These are phyloP conservation scores for Rhipidocladum racemiflorum DNA, from an alignment of 176 grass and related monocot genomes.

Conservation along the genomic window DNA sequence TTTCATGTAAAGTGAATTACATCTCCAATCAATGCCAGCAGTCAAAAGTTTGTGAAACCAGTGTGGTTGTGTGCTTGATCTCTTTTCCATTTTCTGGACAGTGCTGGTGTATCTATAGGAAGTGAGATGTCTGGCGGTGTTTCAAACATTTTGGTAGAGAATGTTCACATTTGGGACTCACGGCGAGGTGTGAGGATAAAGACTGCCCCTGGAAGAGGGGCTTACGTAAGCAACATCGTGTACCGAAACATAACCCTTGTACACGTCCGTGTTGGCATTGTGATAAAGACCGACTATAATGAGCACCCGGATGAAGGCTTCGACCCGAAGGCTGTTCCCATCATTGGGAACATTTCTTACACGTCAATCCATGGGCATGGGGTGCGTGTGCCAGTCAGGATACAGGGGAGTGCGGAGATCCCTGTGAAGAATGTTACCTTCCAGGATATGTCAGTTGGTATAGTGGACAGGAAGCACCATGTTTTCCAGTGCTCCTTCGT, in stretches of 20 bases:
- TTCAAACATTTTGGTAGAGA: conserved; percentile 66
- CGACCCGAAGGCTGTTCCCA: conserved; percentile 61
- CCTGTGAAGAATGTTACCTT: conserved; percentile 66
- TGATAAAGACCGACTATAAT: conserved; percentile 87
- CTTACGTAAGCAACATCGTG: conserved; percentile 53
- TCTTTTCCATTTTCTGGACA: conserved; percentile 44
- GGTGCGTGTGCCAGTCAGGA: conserved; percentile 68
- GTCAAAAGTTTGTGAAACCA: background rate
- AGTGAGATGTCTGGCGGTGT: conserved; percentile 94
- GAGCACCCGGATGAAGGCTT: conserved; percentile 62
- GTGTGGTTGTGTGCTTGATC: conserved; percentile 9
- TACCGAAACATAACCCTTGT: conserved; percentile 71
- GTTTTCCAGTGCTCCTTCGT: conserved; percentile 91
- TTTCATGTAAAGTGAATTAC: background rate
- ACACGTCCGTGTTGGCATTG: conserved; percentile 71
- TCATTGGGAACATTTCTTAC: conserved; percentile 70
- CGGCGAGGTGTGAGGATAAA: conserved; percentile 81
- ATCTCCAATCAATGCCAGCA: background rate
- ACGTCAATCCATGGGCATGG: conserved; percentile 59
- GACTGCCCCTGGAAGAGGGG: conserved; percentile 84
- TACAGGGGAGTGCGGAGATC: conserved; percentile 76
- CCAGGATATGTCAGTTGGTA: conserved; percentile 68
- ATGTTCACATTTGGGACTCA: conserved; percentile 67
- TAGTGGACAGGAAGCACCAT: conserved; percentile 62
- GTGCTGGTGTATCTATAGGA: conserved; percentile 79